Percentiles rank a stretch among this genome's conserved stretches.
phyloP scores from a whole-genome alignment of 2,329 filamentous ascomycete species.

The Coniosporium tulheliwenetii region DNA sequence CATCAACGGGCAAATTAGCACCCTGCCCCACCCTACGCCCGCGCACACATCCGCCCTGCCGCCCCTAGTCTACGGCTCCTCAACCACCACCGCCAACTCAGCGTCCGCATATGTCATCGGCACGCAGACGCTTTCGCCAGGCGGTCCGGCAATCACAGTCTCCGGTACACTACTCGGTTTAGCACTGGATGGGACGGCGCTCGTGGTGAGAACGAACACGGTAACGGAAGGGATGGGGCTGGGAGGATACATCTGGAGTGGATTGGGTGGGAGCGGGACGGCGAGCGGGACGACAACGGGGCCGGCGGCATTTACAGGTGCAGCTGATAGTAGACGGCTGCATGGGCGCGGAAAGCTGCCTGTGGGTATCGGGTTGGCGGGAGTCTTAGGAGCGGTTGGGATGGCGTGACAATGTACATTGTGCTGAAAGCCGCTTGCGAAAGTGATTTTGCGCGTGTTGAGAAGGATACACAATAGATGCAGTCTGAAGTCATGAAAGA shows the following conservation, averaged over 20 bases:
- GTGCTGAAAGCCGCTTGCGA: no score
- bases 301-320: not conserved
- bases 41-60: not conserved
- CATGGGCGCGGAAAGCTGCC: no score
- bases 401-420: no score
- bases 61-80: not conserved
- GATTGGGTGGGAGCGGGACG: not conserved
- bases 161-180: no score
- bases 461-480: no score
- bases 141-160: not conserved
- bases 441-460: no score
- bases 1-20: constrained; percentile 1
- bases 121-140: constrained; percentile 5
- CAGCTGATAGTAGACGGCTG: no score
- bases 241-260: not conserved
- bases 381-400: no score
- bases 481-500: no score
- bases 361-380: no score
- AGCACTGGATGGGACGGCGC: not conserved
- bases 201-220: not conserved
- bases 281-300: not conserved
- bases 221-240: not conserved
- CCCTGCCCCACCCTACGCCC: not conserved
- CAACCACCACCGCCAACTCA: constrained; percentile 2
- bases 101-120: constrained; percentile 4